Base-by-base conservation (phyloP, 2,329 filamentous ascomycete species). In the Calycina herbarum region DNA sequence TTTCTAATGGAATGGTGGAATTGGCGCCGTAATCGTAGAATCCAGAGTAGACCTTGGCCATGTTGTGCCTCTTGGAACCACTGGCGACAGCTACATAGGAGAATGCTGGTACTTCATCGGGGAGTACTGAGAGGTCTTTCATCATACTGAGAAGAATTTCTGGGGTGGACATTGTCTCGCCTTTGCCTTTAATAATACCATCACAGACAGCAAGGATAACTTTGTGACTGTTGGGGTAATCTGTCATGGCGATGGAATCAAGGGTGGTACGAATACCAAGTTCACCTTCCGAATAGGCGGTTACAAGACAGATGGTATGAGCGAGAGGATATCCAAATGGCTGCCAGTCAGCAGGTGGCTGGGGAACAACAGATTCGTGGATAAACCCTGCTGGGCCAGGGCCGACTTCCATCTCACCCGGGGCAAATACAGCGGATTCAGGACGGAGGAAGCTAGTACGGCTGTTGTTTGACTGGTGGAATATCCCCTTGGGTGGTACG, bases 221-320 rank as follows among this genome's bases (percentile, higher is more conserved):
- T 80, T 99, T 99, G 85, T 99, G 96, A 78, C 94, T 98, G 84
- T 99, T 99, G 60, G 95, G 95, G 74, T 99, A 99, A 78, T 99
- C 96, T 2, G 95, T 99, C 79, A 92, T 96, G 60, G 94, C 95
- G 76, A 99, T 90, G 0, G 95, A 99, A 79, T 99, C 94, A 33
- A 99, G 82, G 0, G 95, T 99, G 0, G 94, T 97, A 59, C 95
- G 90, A 64, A 99, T 86, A 74, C 94, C 95, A 67, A 96, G 90
- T 70, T 90, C 92, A 70, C 95, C 95, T 81, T 99, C 95, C 0
- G 95, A 99, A 78, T 99, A 99, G 20, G 93, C 93, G 31, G 96
- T 99, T 61, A 99, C 94, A 70, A 99, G 80, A 78, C 94, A 98
- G 76, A 99, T 93, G 0, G 92, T 85, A 78, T 99, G 95, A 58